phyloP scores from a whole-genome alignment of 1,139 yeast genomes.

The Yamadazyma friedrichii region DNA sequence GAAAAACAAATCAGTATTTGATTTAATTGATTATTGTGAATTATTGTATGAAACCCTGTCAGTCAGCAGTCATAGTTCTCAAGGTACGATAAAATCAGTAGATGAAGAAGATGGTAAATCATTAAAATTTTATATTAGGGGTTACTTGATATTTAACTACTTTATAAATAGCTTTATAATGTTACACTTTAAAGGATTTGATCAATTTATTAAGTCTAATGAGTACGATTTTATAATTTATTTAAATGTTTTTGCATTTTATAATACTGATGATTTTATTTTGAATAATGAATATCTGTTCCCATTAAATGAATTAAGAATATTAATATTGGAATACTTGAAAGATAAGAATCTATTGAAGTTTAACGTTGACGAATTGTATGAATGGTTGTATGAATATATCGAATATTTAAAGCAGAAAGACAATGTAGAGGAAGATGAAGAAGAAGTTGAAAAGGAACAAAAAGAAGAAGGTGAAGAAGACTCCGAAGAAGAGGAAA shows the following conservation, averaged over 20 bases:
- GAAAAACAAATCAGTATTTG: constrained; percentile 37
- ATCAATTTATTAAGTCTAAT: constrained; percentile 36
- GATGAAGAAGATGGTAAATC: constrained; percentile 21
- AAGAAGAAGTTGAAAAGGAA: constrained; percentile 22
- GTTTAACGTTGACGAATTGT: constrained; percentile 38
- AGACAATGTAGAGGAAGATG: constrained; percentile 17
- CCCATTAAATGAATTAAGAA: constrained; percentile 25
- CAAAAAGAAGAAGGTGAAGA: constrained; percentile 2
- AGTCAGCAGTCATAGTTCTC: constrained; percentile 1
- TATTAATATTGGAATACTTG: constrained; percentile 32
- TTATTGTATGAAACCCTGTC: constrained; percentile 33
- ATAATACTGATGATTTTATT: constrained; percentile 31
- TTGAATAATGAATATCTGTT: constrained; percentile 22
- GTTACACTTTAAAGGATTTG: constrained; percentile 46
- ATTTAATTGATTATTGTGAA: constrained; percentile 44
- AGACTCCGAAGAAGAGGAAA: neutral
- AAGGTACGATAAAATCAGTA: constrained; percentile 8
- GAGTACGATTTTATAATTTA: constrained; percentile 45
- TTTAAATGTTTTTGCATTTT: constrained; percentile 44
- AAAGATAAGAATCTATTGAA: constrained; percentile 29
- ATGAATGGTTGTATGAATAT: constrained; percentile 41
- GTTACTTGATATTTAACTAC: constrained; percentile 43
- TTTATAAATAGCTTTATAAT: constrained; percentile 45
- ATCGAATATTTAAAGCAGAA: constrained; percentile 38
- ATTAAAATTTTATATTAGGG: constrained; percentile 31